Base-by-base conservation (phyloP, 352 stramenopile species). In the Phytophthora sojae region DNA sequence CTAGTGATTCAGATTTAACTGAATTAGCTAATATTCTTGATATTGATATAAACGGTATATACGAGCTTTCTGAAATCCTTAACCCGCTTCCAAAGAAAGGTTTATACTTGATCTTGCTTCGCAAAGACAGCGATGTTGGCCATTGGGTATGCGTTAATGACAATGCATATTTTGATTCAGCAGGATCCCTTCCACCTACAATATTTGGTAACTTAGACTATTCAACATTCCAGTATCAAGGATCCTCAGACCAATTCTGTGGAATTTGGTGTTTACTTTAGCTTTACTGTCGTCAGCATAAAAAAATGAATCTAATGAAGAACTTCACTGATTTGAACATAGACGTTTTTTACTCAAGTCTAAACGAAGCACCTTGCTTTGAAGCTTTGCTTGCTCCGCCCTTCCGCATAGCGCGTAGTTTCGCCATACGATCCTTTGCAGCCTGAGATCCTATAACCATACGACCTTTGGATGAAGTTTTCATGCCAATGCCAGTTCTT, bases 311-410 rank as follows among this genome's bases (percentile, higher is more conserved):
- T 32, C 7, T 73, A 17, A 11, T 69, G 4, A 49, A 69, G 23
- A 21, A 35, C 6, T 69, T 73, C 29, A 42, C 47, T 35, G 44
- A 73, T 59, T 56, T 73, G 14, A 57, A 73, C 50, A 26, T 64
- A 26, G 3, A 30, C 5, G 45, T 73, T 25, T 0, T 60, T 1
- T 35, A 35, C 6, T 11, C 30, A 35, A 35, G 6, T 35, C 30
- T 35, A 35, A 35, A 35, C 11, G 30, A 35, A 35, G 30, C 30
- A 2, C 30, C 30, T 35, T 35, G 30, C 30, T 35, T 35, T 35
- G 30, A 35, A 26, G 1, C 3, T 11, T 5, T 32, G 6, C 7
- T 32, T 9, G 30, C 30, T 35, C 8, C 8, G 8, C 30, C 30
- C 30, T 35, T 35, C 0, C 30, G 30, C 30, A 35, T 35, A 35